Base-by-base conservation (phyloP, 2,329 filamentous ascomycete genomes). In the Cladosporium sp. region DNA sequence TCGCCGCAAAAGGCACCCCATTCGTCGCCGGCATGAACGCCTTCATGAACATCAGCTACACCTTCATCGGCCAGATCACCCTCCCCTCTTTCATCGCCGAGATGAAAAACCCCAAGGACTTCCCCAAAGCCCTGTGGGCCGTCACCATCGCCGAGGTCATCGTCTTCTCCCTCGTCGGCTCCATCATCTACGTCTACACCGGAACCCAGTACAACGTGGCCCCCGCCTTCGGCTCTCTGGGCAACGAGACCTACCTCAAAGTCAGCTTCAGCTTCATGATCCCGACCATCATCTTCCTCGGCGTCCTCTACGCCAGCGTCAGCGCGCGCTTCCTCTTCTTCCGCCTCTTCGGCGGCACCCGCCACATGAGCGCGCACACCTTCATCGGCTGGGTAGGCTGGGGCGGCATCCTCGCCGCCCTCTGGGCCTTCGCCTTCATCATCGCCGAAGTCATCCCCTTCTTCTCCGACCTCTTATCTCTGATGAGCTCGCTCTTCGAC, bases 31-130 rank as follows among this genome's bases (percentile, higher is more conserved):
- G 87, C 20, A 87, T 96, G 80, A 91, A 86, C 54, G 92, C 92
- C 0, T 96, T 96, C 74, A 81, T 97, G 71, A 97, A 97, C 74
- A 97, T 97, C 70, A 90, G 87, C 74, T 97, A 96, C 72, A 96
- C 92, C 0, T 96, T 97, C 70, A 96, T 97, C 64, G 92, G 92
- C 0, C 92, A 97, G 71, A 96, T 96, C 66, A 96, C 92, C 0
- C 80, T 97, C 13, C 92, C 92, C 0, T 93, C 89, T 65, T 97
- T 97, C 77, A 97, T 97, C 63, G 91, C 92, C 3, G 92, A 97
- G 74, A 97, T 97, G 92, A 89, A 82, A 69, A 78, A 85, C 47
- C 84, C 81, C 1, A 85, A 83, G 58, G 92, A 97, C 65, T 97
- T 97, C 70, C 91, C 91, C 66, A 97, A 97, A 75, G 90, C 92